A percentile compares a stretch with the other conserved stretches of the same genome.
These are phyloP conservation scores for Pyrus betulifolia DNA, from an alignment of 306 rosid genomes.

Conservation along the genomic window DNA sequence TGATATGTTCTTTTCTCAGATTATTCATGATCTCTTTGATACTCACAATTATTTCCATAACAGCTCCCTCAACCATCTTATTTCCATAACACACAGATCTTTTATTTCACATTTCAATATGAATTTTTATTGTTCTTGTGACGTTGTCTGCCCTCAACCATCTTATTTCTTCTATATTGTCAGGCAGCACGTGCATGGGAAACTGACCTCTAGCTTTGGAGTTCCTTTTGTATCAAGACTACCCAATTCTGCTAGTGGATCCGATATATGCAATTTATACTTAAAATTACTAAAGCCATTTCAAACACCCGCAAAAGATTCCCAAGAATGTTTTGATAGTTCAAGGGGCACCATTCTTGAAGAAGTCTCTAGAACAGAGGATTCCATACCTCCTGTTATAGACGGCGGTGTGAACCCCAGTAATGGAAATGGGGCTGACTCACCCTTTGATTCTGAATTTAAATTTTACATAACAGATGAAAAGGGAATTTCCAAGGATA, in stretches of 20 bases:
- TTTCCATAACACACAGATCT: neutral
- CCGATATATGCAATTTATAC: slow-evolving; percentile 62
- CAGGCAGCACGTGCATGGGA: slow-evolving; percentile 75
- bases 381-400: slow-evolving; percentile 17
- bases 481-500: slow-evolving; percentile 51
- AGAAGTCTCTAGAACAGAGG: slow-evolving; percentile 36
- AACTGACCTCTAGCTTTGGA: slow-evolving; percentile 60
- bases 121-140: neutral
- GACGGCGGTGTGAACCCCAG: slow-evolving; percentile 25
- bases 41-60: neutral
- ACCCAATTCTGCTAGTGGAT: slow-evolving; percentile 39
- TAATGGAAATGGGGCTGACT: slow-evolving; percentile 29
- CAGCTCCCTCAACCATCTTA: neutral
- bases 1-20: neutral
- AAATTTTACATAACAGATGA: slow-evolving; percentile 72
- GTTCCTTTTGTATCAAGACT: slow-evolving; percentile 71
- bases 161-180: slow-evolving; percentile 27
- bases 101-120: neutral
- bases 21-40: neutral
- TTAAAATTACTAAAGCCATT: slow-evolving; percentile 58
- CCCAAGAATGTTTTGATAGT: slow-evolving; percentile 27
- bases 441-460: slow-evolving; percentile 39
- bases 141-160: slow-evolving; percentile 5
- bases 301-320: slow-evolving; percentile 33
- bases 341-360: slow-evolving; percentile 32